Evolutionary conservation across 129 eudicot genomes (phyloP), one percentile per base, ranked within the genome.

Genomic region (Pittosporum tobira): DNA sequence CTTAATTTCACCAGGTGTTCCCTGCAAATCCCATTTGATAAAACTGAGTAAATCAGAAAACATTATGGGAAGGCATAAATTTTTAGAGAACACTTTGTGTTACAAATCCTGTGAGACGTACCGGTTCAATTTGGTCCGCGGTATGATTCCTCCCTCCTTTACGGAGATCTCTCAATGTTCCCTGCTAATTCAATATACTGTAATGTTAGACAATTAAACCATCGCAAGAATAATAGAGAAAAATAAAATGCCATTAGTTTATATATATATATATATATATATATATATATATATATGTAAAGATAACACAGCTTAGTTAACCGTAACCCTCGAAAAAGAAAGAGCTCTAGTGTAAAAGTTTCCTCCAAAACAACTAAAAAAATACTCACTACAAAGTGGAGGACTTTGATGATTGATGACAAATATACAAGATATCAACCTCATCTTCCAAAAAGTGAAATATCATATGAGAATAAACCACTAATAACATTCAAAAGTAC

Each of bases 121-220:
- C 84, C 51, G 62, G 73, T 63, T 78, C 71, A 20, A 36, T 62
- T 64, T 73, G 76, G 34, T 69, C 84, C 16, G 47, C 23, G 2
- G 62, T 46, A 47, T 47, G 42, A 61, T 26, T 51, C 43, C 67
- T 73, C 5, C 73, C 70, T 61, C 70, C 84, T 65, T 73, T 78
- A 4, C 71, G 51, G 20, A 78, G 75, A 69, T 73, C 70, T 66
- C 84, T 73, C 51, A 78, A 46, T 29, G 76, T 69, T 30, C 84
- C 84, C 84, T 78, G 42, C 48, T 51, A 37, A 46, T 22, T n/a
- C n/a, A n/a, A n/a, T n/a, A n/a, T n/a, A n/a, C n/a, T n/a, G n/a
- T n/a, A n/a, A n/a, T 14, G 31, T 38, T 28, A 63, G 22, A 20
- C 31, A 47, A 47, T 11, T 13, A 19, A 24, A 25, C 30, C 16